Conservation (phyloP, 73 alveolate species). For the Paramecium pentaurelia region DNA sequence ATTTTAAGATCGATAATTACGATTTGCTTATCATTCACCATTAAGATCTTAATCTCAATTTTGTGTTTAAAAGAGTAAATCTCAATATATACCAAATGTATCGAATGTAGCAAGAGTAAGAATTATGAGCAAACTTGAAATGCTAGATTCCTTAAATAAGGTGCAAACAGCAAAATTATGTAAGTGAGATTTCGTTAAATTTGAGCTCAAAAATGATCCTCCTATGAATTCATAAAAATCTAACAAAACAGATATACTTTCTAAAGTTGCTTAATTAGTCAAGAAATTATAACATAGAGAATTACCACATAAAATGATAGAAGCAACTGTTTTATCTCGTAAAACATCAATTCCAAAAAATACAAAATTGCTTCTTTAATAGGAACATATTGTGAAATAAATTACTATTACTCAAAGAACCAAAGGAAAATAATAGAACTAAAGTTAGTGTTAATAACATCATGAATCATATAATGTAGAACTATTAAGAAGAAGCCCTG, state of each 20-base stretch:
- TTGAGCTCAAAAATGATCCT: neutral
- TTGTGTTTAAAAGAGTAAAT: neutral
- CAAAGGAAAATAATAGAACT: neutral
- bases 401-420: neutral
- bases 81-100: neutral
- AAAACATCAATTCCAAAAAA: neutral
- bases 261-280: neutral
- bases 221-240: neutral
- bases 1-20: neutral
- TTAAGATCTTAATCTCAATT: neutral
- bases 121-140: neutral
- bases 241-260: neutral
- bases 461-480: neutral
- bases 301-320: neutral
- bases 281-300: slow-evolving; percentile 5
- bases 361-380: neutral
- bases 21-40: neutral
- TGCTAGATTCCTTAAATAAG: neutral
- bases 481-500: neutral
- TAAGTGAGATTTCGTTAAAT: neutral
- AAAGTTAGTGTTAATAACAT: neutral
- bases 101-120: neutral
- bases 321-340: neutral
- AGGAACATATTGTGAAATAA: neutral
- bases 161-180: neutral